Evolutionary conservation across 176 grass and related monocot genomes (phyloP), one percentile per base, ranked within the genome.

Genomic region (Rhynchospora breviuscula): DNA sequence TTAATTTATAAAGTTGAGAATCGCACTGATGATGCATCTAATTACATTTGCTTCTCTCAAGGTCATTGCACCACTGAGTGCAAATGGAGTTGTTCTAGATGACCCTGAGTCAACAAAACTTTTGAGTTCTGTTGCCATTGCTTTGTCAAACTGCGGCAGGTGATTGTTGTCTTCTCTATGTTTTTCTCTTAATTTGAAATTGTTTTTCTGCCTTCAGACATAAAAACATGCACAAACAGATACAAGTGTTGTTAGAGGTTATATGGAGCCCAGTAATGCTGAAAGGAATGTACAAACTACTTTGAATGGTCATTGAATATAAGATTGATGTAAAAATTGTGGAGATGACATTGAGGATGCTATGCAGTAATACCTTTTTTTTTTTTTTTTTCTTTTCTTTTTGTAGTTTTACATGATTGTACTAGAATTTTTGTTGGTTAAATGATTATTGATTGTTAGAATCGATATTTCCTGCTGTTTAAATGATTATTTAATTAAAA

Each of bases 61-160:
- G 95, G 90, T 95, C 23, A 93, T 98, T 91, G 84, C 95, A 67
- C 95, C 95, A 9, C 64, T 90, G 66, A 98, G 92, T 95, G 95
- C 89, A 84, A 98, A 89, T 23, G 92, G 95, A 52, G 95, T 95
- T 58, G 85, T 98, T 83, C 95, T 98, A 63, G 95, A 98, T 80
- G 95, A 90, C 74, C 95, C 95, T 33, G 95, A 95, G 87, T 93
- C 95, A 74, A 98, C 91, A 79, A 98, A 98, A 69, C 88, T 98
- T 88, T 87, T 98, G 85, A 98, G 95, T 91, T 89, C 95, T 93
- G 87, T 86, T 81, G 92, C 95, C 70, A 89, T 98, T 87, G 92
- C 95, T 85, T 84, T 98, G 63, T 95, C 95, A 84, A 98, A 93
- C 84, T 98, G 95, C 91, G 87, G 88, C 87, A 89, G 95, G 95